Percentiles rank a stretch among this genome's conserved stretches.
Conservation (phyloP, 2,329 filamentous ascomycete genomes). For the Huntiella omanensis region DNA sequence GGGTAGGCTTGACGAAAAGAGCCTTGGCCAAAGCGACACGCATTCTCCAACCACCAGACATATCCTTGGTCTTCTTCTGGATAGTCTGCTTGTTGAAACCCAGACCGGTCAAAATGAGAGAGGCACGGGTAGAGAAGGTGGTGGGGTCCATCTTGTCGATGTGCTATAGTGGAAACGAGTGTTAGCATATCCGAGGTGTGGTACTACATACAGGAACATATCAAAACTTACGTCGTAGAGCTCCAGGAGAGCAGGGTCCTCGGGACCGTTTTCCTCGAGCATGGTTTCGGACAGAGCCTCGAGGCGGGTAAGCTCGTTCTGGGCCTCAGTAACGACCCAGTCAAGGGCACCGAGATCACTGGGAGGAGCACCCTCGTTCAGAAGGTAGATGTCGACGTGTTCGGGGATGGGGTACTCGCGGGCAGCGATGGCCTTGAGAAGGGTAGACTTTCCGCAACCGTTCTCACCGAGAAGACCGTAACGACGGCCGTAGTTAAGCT, state of each 20-base stretch:
- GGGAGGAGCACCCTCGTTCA: conserved; percentile 90
- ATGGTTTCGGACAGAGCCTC: conserved; percentile 80
- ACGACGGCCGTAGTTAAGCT: conserved; percentile 78
- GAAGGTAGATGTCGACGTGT: conserved; percentile 91
- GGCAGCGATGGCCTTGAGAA: conserved; percentile 82
- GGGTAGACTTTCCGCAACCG: conserved; percentile 96
- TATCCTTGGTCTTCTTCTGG: conserved; percentile 99
- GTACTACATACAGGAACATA: background rate
- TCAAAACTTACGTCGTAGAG: conserved; percentile 65
- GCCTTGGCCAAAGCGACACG: conserved; percentile 94
- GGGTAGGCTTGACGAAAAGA: conserved; percentile 91
- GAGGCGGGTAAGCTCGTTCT: conserved; percentile 77
- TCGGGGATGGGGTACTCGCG: conserved; percentile 93
- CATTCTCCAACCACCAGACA: conserved; percentile 99
- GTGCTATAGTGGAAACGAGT: conserved; percentile 35
- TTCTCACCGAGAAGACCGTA: conserved; percentile 97
- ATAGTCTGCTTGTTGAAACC: conserved; percentile 98
- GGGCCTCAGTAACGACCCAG: conserved; percentile 90
- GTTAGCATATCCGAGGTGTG: conserved; percentile 12
- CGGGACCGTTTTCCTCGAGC: conserved; percentile 79
- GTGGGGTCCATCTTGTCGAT: conserved; percentile 98
- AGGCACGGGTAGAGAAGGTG: conserved; percentile 88
- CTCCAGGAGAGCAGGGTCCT: conserved; percentile 77
- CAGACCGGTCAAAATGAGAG: conserved; percentile 91
- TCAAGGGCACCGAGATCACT: conserved; percentile 80